A percentile compares a stretch with the other conserved stretches of the same genome.
Conservation (phyloP, 75 land plant species). For the Cryptomeria japonica region DNA sequence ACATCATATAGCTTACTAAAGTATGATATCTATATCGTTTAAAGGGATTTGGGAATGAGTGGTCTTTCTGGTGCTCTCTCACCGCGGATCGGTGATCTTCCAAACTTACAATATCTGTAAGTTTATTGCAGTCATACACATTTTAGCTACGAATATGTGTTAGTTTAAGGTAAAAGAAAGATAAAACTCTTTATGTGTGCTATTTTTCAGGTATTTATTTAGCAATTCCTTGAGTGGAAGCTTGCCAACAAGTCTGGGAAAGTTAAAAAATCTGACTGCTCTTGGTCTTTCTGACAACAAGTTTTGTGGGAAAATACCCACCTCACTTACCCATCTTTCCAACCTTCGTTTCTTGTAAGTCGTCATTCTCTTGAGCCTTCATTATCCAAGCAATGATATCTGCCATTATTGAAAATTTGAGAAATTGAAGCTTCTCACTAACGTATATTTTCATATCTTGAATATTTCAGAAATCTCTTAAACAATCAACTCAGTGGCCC, state of each 20-base stretch:
- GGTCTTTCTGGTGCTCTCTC: neutral
- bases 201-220: neutral
- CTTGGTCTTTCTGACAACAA: neutral
- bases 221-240: neutral
- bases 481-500: neutral
- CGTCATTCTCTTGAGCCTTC: too few relatives aligned
- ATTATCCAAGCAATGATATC: too few relatives aligned
- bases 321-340: neutral
- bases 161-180: neutral
- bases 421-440: too few relatives aligned
- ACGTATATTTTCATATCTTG: neutral
- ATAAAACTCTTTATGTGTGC: neutral
- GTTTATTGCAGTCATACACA: neutral
- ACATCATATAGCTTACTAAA: too few relatives aligned
- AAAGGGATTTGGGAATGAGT: neutral
- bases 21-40: too few relatives aligned
- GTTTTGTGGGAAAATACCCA: neutral
- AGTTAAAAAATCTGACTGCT: neutral
- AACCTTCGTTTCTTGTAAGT: neutral
- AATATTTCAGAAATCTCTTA: neutral
- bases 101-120: neutral
- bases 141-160: neutral
- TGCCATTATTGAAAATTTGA: too few relatives aligned
- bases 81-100: neutral
- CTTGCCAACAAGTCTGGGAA: neutral